Evolutionary conservation across 2,329 filamentous ascomycete genomes (phyloP), one percentile per base, ranked within the genome.

Genomic region (Orbilia oligospora): DNA sequence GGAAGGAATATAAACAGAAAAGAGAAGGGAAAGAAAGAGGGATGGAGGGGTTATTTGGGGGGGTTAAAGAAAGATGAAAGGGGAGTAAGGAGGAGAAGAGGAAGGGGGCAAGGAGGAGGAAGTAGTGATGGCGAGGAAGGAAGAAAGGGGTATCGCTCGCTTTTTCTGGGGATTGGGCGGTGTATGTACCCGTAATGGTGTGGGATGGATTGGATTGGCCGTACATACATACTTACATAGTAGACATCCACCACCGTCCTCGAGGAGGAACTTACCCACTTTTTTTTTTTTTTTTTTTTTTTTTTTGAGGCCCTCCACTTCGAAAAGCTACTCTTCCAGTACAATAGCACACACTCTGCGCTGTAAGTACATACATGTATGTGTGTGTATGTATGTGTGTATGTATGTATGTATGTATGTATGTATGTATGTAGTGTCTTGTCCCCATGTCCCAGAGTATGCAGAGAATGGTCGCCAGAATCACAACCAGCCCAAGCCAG

Each of bases 21-120:
- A 77, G 80, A 46, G 51, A 18, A 80, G 58, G 33, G 80, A 81
- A 80, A 72, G 76, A 80, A 80, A 75, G 80, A 82, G 80, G 81
- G 80, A 82, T 80, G 82, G 81, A 81, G 82, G 81, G 81, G 80
- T 81, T 80, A 81, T 80, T 76, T 81, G 80, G 79, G 83, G 82
- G 82, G 83, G 79, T 70, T 80, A 81, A 81, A 81, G 79, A 80
- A 80, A 81, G 77, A 81, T 81, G 75, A 80, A 82, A 81, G 71
- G 81, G 79, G 79, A 81, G 77, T 81, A 81, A 79, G 81, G 81
- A 80, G 80, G 80, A 70, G 82, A 80, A 81, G 79, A 80, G 81
- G 81, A 77, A 77, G 80, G 78, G 78, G 80, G 76, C 81, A 83
- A 82, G 80, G 82, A 81, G 82, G 9, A 30, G 80, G 41, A 20